phyloP scores from a whole-genome alignment of 177 flowering plant species.

The Tripterygium wilfordii region DNA sequence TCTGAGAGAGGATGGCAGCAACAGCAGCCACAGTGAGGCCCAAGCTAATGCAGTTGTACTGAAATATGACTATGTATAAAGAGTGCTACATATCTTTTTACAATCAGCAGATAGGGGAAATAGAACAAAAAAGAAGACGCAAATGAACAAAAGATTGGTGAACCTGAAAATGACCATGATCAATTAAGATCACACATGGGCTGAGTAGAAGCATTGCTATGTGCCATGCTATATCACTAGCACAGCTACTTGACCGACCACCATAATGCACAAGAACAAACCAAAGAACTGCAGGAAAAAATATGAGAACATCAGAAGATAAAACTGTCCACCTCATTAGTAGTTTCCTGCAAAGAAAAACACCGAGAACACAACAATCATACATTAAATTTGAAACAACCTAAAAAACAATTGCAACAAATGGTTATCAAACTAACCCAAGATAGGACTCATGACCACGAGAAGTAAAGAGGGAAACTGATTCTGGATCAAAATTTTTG shows the following conservation, averaged over 20 bases:
- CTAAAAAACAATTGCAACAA: neutral
- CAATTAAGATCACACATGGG: constrained; percentile 79
- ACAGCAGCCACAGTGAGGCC: constrained; percentile 86
- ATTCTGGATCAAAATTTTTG: constrained; percentile 49
- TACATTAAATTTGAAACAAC: neutral
- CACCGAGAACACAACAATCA: neutral
- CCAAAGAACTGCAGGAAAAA: constrained; percentile 74
- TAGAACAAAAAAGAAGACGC: neutral
- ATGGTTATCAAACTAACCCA: constrained; percentile 44
- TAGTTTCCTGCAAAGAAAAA: constrained; percentile 58
- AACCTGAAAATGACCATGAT: constrained; percentile 99
- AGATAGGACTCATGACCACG: constrained; percentile 80
- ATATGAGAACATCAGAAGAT: constrained; percentile 69
- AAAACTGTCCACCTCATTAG: constrained; percentile 95
- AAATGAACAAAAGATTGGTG: neutral
- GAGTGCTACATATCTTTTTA: neutral
- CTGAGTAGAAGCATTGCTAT: constrained; percentile 61
- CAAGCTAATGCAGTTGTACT: constrained; percentile 97
- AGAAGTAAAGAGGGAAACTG: constrained; percentile 66
- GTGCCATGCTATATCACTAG: constrained; percentile 61
- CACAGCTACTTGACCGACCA: constrained; percentile 8
- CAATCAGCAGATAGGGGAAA: neutral
- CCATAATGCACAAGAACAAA: constrained; percentile 42
- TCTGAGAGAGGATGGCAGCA: constrained; percentile 64
- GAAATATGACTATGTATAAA: constrained; percentile 18